Evolutionary conservation across 148 eudicot species (phyloP), one percentile per base, ranked within the genome.

Genomic region (Chenopodium album): DNA sequence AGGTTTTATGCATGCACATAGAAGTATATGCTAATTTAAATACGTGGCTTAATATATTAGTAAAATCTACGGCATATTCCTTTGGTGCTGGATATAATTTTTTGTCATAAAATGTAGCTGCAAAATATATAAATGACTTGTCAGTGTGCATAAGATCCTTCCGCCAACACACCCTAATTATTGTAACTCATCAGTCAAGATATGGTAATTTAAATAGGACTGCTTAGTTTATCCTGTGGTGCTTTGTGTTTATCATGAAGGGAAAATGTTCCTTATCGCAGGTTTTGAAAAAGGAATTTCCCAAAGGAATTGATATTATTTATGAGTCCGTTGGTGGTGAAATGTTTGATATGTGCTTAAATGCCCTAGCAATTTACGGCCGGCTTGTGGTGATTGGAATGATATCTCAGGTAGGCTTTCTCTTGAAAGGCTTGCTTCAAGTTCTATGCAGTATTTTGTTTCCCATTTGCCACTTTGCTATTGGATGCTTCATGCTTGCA

Each of bases 301-400:
- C 97, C 4, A 91, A 91, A 85, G 98, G 98, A 81, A 85, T 91
- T 87, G 98, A 95, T 89, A 89, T 93, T 76, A 85, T 93, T 64
- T 95, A 95, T 32, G 98, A 95, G 87, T 93, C 98, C 29, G 98
- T 95, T 54, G 98, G 98, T 65, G 98, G 98, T 80, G 76, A 89
- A 67, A 95, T 95, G 98, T 91, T 95, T 87, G 87, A 93, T 87
- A 70, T 88, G 82, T 93, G 98, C 85, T 82, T 95, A 85, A 93
- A 93, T 82, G 97, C 98, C 11, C 86, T 95, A 59, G 98, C 98
- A 74, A 79, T 88, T 47, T 86, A 92, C 83, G 98, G 98, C 76
- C 92, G 89, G 85, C 87, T 95, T 69, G 89, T 93, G 79, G 97
- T 95, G 80, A 95, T 95, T 79, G 98, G 98, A 86, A 95, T 95